Conservation (phyloP, 305 asterid genomes). For the Plantago lanceolata region DNA sequence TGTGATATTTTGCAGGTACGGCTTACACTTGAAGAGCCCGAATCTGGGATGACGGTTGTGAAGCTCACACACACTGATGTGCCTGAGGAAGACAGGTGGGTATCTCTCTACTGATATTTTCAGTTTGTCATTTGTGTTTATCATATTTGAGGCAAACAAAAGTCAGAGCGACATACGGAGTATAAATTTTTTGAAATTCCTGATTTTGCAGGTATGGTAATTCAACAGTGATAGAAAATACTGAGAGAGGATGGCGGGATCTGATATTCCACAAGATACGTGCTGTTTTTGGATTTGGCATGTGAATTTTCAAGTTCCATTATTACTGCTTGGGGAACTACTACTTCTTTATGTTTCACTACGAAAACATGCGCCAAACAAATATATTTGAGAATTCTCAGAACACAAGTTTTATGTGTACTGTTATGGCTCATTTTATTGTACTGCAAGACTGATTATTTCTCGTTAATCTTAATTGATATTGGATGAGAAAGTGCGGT, state of each 20-base stretch:
- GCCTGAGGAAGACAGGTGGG: constrained; percentile 92
- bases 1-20: constrained; percentile 47
- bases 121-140: not conserved
- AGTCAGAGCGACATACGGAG: not conserved
- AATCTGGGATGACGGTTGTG: constrained; percentile 64
- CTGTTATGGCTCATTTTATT: not conserved
- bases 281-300: constrained; percentile 81
- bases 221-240: constrained; percentile 88
- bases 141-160: not conserved
- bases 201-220: constrained; percentile 70
- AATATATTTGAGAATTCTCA: constrained; percentile 15
- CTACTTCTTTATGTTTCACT: constrained; percentile 20
- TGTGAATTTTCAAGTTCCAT: constrained; percentile 23
- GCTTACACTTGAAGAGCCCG: constrained; percentile 77
- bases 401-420: constrained; percentile 14
- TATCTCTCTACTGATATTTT: constrained; percentile 10
- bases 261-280: constrained; percentile 85
- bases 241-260: constrained; percentile 97
- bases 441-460: not conserved
- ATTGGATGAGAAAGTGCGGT: too few species aligned
- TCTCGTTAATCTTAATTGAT: too few species aligned
- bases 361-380: constrained; percentile 7
- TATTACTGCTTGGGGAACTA: not conserved
- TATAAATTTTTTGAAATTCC: not conserved
- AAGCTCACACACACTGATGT: constrained; percentile 74